Evolutionary conservation across 2,329 filamentous ascomycete genomes (phyloP).

Genomic region (Acrocalymma vagum): DNA sequence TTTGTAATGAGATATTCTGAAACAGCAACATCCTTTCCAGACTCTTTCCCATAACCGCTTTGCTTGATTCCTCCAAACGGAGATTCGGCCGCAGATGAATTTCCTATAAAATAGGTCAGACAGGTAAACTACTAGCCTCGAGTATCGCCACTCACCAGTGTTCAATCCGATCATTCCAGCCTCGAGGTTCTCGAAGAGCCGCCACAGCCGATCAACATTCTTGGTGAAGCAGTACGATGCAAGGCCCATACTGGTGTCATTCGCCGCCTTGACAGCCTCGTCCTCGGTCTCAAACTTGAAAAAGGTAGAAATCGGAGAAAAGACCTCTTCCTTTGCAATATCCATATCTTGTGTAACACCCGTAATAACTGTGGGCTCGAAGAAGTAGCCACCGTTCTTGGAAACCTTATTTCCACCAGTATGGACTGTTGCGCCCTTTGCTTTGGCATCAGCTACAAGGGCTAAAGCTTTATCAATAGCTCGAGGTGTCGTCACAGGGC

Average conservation of each 20-base stretch:
- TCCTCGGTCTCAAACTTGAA: constrained; percentile 73
- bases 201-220: constrained; percentile 71
- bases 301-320: constrained; percentile 70
- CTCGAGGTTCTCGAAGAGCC: constrained; percentile 72
- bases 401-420: constrained; percentile 65
- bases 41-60: constrained; percentile 73
- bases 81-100: constrained; percentile 71
- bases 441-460: constrained; percentile 71
- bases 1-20: constrained; percentile 71
- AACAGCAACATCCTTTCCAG: constrained; percentile 71
- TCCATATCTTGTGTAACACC: constrained; percentile 67
- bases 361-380: constrained; percentile 72
- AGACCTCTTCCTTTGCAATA: constrained; percentile 67
- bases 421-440: constrained; percentile 69
- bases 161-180: constrained; percentile 76
- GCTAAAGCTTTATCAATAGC: constrained; percentile 64
- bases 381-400: constrained; percentile 68
- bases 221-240: constrained; percentile 75
- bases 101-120: constrained; percentile 51
- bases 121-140: not conserved
- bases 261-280: constrained; percentile 67
- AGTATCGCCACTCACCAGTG: constrained; percentile 52
- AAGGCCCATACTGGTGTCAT: constrained; percentile 70
- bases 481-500: constrained; percentile 65
- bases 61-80: constrained; percentile 75